Conservation (phyloP, 176 grass and related monocot species). For the Oryza brachyantha region DNA sequence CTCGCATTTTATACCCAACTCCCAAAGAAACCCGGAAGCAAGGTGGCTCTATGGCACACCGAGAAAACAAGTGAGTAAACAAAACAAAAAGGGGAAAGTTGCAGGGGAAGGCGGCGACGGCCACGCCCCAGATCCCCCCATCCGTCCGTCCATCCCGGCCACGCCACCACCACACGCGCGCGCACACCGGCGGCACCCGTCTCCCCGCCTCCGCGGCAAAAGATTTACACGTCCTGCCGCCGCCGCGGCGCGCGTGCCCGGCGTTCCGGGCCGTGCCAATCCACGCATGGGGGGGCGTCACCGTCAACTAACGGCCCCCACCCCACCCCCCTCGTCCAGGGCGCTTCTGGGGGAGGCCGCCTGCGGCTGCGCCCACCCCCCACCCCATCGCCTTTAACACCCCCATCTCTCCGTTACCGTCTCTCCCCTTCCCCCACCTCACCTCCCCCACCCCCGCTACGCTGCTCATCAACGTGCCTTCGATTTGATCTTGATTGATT, state of each 20-base stretch:
- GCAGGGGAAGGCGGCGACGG: not conserved
- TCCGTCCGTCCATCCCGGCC: not conserved
- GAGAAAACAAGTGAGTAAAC: not conserved
- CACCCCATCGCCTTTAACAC: slow-evolving; percentile 40
- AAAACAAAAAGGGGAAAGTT: not conserved
- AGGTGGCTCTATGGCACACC: not conserved
- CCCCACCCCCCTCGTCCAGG: slow-evolving; percentile 32
- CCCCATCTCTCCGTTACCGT: slow-evolving; percentile 44
- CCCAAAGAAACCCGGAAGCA: not conserved
- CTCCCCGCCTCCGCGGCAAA: not conserved
- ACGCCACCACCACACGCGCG: too few species aligned
- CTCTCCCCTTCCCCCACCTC: slow-evolving; percentile 25
- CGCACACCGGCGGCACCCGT: too few species aligned
- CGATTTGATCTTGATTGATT: slow-evolving; percentile 22
- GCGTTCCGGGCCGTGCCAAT: not conserved
- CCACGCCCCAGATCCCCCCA: too few species aligned
- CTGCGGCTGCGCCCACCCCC: slow-evolving; percentile 25
- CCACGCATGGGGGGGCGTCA: slow-evolving; percentile 50
- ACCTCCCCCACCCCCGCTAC: slow-evolving; percentile 23
- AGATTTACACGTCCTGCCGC: not conserved
- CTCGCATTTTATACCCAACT: not conserved
- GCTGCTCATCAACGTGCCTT: not conserved
- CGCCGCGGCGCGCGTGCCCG: not conserved
- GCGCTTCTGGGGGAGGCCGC: slow-evolving; percentile 64
- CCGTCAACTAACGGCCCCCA: slow-evolving; percentile 71